Evolutionary conservation across 177 flowering plant species (phyloP), one percentile per base, ranked within the genome.

Genomic region (Tripterygium wilfordii): DNA sequence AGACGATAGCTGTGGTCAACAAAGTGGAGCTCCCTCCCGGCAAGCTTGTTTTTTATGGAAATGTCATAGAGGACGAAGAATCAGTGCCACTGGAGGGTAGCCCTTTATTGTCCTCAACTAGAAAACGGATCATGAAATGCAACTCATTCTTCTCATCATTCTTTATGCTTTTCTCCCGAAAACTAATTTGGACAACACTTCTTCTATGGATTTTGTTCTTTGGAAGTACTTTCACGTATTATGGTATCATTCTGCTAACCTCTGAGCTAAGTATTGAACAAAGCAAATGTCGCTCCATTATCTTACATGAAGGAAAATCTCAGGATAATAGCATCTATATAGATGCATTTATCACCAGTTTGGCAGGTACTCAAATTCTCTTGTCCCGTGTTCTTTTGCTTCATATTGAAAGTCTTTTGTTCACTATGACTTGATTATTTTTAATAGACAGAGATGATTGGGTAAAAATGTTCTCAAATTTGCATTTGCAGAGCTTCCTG

Each of bases 1-100:
- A 74, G 69, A 67, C 61, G 58, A 62, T 79, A 42, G 90, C 96
- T n/a, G 32, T 49, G 48, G 8, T 74, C 46, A 89, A 89, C 59
- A 54, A 61, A 40, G 54, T 52, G 49, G 47, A 69, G 28, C 83
- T 89, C 31, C 95, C 89, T 33, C 21, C 65, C 45, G 92, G 92
- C 18, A 58, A 42, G 5, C 85, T 81, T 49, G 72, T 75, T 35
- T 67, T 75, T 43, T 72, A 68, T 45, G 31, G 39, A 19, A 18
- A 19, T 32, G 62, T 56, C 48, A 41, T 17, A 44, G 49, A 13
- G 67, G 58, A 36, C 8, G 31, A 69, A 57, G 25, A 28, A 18
- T 52, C 22, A 14, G 19, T 3, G 51, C 53, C 68, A 36, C 38
- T 60, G 3, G 80, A 69, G 60, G 67, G 62, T 53, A 35, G 70